Percentiles rank a stretch among this genome's conserved stretches.
phyloP scores from a whole-genome alignment of 2,329 filamentous ascomycete species.

The Tothia fuscella region DNA sequence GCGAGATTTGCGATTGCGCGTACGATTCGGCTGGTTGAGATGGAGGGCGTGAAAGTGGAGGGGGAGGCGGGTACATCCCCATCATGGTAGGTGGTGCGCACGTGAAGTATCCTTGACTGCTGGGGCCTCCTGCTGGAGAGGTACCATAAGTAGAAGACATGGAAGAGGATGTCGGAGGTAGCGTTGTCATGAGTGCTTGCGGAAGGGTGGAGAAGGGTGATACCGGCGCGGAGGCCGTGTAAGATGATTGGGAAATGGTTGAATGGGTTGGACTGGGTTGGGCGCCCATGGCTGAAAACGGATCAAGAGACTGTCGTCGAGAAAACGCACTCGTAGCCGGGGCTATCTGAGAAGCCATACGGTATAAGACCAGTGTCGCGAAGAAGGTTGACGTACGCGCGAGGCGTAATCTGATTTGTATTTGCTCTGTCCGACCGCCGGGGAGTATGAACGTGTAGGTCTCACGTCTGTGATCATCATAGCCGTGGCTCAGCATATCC shows the following conservation, averaged over 20 bases:
- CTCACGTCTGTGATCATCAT: conserved; percentile 9
- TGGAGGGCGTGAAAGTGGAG: not conserved
- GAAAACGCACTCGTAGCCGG: not conserved
- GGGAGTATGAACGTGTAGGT: conserved; percentile 4
- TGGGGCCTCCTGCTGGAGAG: not conserved
- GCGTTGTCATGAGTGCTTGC: conserved; percentile 7
- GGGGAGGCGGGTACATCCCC: conserved; percentile 9
- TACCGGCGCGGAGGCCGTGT: conserved; percentile 1
- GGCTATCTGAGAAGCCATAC: not conserved
- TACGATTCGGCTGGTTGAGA: not conserved
- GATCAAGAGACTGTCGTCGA: not conserved
- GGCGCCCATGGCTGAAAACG: too few species aligned
- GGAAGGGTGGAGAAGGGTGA: conserved; percentile 9
- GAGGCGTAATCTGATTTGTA: conserved; percentile 4
- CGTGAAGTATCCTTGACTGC: conserved; percentile 1
- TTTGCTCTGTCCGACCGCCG: conserved; percentile 1
- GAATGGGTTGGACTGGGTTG: not conserved
- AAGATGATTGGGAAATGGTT: not conserved
- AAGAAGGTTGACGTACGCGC: conserved; percentile 11
- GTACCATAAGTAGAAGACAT: not conserved
- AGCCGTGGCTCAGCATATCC: conserved; percentile 31
- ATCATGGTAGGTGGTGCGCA: not conserved
- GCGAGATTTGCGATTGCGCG: too few species aligned
- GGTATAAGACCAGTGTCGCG: conserved; percentile 9
- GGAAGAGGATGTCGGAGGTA: conserved; percentile 2